A percentile compares a stretch with the other conserved stretches of the same genome.
Conservation (phyloP, 2,329 filamentous ascomycete species). For the Scorias spongiosa region DNA sequence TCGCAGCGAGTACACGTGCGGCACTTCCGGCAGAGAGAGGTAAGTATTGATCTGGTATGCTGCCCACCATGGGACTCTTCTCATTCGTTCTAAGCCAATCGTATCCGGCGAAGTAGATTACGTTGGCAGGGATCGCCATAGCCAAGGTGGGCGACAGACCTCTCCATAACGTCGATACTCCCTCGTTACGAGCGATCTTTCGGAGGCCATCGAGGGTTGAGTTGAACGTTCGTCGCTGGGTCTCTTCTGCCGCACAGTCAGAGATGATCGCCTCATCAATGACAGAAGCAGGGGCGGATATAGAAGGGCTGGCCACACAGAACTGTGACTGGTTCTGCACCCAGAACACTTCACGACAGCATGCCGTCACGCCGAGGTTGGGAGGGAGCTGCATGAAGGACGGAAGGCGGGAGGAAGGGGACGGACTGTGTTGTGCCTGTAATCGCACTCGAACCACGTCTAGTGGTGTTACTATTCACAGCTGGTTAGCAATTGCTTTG, state of each 20-base stretch:
- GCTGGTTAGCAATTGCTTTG: slow-evolving; percentile 1
- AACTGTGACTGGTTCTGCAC: slow-evolving; percentile 70
- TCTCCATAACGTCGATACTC: slow-evolving; percentile 72
- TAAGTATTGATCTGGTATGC: slow-evolving; percentile 53
- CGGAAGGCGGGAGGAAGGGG: slow-evolving; percentile 38
- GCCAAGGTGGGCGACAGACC: slow-evolving; percentile 84
- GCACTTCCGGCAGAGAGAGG: slow-evolving; percentile 66
- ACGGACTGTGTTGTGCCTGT: slow-evolving; percentile 59
- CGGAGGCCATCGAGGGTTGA: slow-evolving; percentile 82
- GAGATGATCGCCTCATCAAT: slow-evolving; percentile 29
- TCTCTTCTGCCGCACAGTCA: slow-evolving; percentile 78
- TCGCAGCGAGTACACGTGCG: slow-evolving; percentile 66
- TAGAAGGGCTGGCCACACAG: slow-evolving; percentile 50
- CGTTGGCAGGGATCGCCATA: slow-evolving; percentile 90
- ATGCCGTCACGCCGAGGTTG: slow-evolving; percentile 81
- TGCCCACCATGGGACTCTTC: slow-evolving; percentile 50
- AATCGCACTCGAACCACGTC: slow-evolving; percentile 92
- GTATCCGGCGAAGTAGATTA: slow-evolving; percentile 97
- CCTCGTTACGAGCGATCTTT: slow-evolving; percentile 92
- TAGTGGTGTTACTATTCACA: slow-evolving; percentile 66
- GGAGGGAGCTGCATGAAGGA: slow-evolving; percentile 57
- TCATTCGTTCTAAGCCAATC: slow-evolving; percentile 74
- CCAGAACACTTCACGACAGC: slow-evolving; percentile 95
- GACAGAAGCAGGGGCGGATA: slow-evolving; percentile 26
- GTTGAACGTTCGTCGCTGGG: slow-evolving; percentile 66